Evolutionary conservation across 352 stramenopile genomes (phyloP).

Genomic region (Phytophthora agathidicida): DNA sequence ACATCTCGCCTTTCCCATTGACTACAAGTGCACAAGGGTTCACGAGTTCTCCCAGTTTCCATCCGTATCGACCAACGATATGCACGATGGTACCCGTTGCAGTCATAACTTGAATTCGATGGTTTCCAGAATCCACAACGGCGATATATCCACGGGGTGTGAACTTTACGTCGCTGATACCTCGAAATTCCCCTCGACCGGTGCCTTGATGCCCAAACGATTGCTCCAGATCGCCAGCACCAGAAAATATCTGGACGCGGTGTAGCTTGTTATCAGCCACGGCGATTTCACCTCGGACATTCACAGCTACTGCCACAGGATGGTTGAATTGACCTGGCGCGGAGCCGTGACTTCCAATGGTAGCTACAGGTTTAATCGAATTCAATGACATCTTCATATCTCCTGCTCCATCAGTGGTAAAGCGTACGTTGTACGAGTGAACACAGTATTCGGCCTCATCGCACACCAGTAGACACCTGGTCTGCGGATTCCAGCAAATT

Average conservation of each 20-base stretch:
- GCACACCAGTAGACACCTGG: conserved; percentile 52
- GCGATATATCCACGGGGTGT: conserved; percentile 54
- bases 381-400: conserved; percentile 19
- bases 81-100: conserved; percentile 45
- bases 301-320: conserved; percentile 62
- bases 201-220: conserved; percentile 54
- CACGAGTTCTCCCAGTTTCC: conserved; percentile 34
- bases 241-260: conserved; percentile 63
- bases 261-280: conserved; percentile 63
- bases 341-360: conserved; percentile 46
- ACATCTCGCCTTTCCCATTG: conserved; percentile 50
- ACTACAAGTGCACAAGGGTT: conserved; percentile 47
- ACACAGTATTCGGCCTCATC: conserved; percentile 49
- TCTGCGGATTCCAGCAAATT: conserved; percentile 61
- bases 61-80: conserved; percentile 44
- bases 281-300: conserved; percentile 52
- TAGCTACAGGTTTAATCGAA: neutral
- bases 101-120: conserved; percentile 63
- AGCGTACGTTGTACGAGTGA: conserved; percentile 28
- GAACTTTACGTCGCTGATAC: conserved; percentile 58
- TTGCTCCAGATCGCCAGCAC: conserved; percentile 47
- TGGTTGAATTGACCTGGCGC: conserved; percentile 51
- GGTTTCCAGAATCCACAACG: conserved; percentile 60
- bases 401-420: conserved; percentile 21
- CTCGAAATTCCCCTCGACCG: conserved; percentile 52